Evolutionary conservation across 139 green algal species (phyloP).

Genomic region (Chlorella sorokiniana): DNA sequence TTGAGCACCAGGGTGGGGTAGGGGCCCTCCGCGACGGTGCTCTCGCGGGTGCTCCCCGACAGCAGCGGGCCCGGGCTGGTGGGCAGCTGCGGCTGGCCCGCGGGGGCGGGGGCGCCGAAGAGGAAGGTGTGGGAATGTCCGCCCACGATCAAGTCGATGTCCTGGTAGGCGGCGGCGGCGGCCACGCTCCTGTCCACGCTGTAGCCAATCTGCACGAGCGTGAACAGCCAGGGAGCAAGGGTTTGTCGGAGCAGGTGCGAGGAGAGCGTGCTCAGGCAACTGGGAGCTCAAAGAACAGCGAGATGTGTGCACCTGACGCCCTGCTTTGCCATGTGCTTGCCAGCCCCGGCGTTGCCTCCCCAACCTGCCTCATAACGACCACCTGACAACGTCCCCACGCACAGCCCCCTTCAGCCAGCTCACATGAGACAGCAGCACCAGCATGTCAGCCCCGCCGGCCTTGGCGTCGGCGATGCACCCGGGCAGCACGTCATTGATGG

Average conservation of each 20-base stretch:
- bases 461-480: neutral
- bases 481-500: neutral
- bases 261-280: neutral
- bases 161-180: neutral
- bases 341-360: no score
- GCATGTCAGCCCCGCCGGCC: constrained; percentile 11
- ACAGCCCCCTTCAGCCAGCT: neutral
- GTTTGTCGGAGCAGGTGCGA: neutral
- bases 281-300: neutral
- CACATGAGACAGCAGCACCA: constrained; percentile 24
- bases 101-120: constrained; percentile 25
- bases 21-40: neutral
- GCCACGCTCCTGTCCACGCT: constrained; percentile 19
- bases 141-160: constrained; percentile 48
- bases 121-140: constrained; percentile 51
- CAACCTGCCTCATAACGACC: no score
- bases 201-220: neutral
- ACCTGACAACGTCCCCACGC: no score
- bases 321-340: no score
- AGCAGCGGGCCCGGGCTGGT: constrained; percentile 6
- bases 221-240: neutral
- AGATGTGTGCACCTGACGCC: no score
- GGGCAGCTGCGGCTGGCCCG: constrained; percentile 9
- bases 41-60: constrained; percentile 1
- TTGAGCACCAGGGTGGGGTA: constrained; percentile 36